Evolutionary conservation across 2,329 filamentous ascomycete species (phyloP), one percentile per base, ranked within the genome.

Genomic region (Aspergillus hortae): DNA sequence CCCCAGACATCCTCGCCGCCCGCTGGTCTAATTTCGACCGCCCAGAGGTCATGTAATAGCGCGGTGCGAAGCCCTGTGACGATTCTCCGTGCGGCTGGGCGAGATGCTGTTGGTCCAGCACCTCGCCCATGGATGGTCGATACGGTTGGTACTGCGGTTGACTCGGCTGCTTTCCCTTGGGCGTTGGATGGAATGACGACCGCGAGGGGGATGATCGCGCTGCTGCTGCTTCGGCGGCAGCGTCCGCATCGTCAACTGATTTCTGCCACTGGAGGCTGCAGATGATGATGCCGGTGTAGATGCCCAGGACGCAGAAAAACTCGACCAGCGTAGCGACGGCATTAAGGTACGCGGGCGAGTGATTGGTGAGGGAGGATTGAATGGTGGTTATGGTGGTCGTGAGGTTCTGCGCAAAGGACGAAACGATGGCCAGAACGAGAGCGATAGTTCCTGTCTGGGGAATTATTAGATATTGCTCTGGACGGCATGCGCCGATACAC

Each of bases 231-330:
- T n/a, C 35, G 21, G 19, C 38, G 3, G 30, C 15, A 1, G 27
- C 35, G 7, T 45, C n/a, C 12, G 25, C 11, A 44, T 32, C n/a
- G 17, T 52, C 46, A 15, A 45, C 51, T 5, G 57, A 30, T 11
- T 45, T 54, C 15, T 48, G 44, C 59, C 60, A 64, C 25, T 62
- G 56, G 17, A 45, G 41, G 41, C 59, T 59, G 46, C 60, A 54
- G 10, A 61, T 25, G 1, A 62, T 43, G 17, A 64, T 44, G 2
- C 62, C 63, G 14, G 48, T 47, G 27, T 59, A 62, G 17, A 55
- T 59, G 1, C 57, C 61, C 6, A 63, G 33, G 27, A 47, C 44
- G 50, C 60, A 62, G 19, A 64, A 11, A 36, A 63, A 63, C 7
- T 49, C 11, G 19, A 59, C 33, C 15, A 62, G 40, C 6, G 56